A percentile compares a stretch with the other conserved stretches of the same genome.
phyloP scores from a whole-genome alignment of 805 yeast species.

The Candida odintsovae region DNA sequence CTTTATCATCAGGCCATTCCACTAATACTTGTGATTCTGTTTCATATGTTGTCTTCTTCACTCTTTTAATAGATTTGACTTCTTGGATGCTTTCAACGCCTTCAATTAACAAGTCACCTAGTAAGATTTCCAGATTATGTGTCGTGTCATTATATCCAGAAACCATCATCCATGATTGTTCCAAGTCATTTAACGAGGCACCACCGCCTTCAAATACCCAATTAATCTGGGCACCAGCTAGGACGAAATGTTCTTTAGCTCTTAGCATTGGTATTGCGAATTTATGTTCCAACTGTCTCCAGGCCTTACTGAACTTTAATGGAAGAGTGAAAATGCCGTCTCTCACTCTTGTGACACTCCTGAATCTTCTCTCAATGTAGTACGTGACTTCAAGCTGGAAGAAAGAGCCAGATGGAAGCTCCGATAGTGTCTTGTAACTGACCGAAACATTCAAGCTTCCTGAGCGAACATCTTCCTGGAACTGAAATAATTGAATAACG shows the following conservation, averaged over 20 bases:
- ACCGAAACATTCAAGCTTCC: constrained; percentile 13
- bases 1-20: constrained; percentile 20
- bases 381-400: constrained; percentile 30
- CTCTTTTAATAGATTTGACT: not conserved
- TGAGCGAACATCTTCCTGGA: constrained; percentile 22
- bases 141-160: constrained; percentile 13
- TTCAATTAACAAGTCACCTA: constrained; percentile 23
- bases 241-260: constrained; percentile 20
- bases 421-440: constrained; percentile 24
- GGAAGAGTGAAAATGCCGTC: constrained; percentile 29
- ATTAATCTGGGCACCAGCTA: constrained; percentile 15
- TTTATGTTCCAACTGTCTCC: constrained; percentile 16
- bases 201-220: constrained; percentile 11
- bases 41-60: constrained; percentile 6
- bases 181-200: constrained; percentile 2
- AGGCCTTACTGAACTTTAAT: constrained; percentile 18
- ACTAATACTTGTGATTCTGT: constrained; percentile 10
- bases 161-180: constrained; percentile 23
- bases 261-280: constrained; percentile 17
- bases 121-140: constrained; percentile 11
- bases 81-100: not conserved
- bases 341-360: constrained; percentile 23
- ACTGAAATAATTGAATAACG: constrained; percentile 22
- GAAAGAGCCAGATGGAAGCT: constrained; percentile 11
- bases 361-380: constrained; percentile 28